Percentiles rank a stretch among this genome's conserved stretches.
These are phyloP conservation scores for Huntiella decipiens DNA, from an alignment of 2,329 filamentous ascomycete genomes.

Conservation along the genomic window DNA sequence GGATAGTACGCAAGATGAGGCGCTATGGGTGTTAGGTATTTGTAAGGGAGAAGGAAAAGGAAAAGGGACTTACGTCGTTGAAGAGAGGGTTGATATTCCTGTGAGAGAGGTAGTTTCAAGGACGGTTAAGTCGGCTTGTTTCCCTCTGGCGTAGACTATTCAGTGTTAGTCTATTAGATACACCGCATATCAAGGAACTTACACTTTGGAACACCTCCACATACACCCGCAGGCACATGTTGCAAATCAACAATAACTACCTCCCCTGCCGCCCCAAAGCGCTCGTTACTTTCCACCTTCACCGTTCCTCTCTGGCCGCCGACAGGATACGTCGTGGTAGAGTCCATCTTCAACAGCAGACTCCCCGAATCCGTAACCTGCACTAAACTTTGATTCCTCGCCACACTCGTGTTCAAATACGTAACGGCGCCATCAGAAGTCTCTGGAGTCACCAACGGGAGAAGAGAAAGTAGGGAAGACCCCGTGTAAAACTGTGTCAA, in stretches of 20 bases:
- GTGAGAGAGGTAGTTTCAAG: constrained; percentile 1
- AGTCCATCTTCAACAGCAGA: no score
- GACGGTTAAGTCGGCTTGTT: background rate
- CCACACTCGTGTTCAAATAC: no score
- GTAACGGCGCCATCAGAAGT: no score
- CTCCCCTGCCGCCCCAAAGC: constrained; percentile 36
- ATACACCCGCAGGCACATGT: constrained; percentile 54
- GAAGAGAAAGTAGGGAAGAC: no score
- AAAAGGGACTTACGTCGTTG: constrained; percentile 3
- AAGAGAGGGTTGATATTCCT: constrained; percentile 3
- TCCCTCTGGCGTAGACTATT: constrained; percentile 2
- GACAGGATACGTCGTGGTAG: no score
- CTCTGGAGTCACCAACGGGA: no score
- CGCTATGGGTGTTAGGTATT: constrained; percentile 2
- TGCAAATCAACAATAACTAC: constrained; percentile 53
- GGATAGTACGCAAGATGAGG: background rate
- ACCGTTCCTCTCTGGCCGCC: constrained; percentile 26
- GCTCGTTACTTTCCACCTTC: constrained; percentile 43
- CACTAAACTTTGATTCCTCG: no score
- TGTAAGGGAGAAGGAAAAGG: background rate
- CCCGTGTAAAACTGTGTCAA: no score
- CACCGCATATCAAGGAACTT: constrained; percentile 14
- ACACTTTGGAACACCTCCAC: constrained; percentile 59
- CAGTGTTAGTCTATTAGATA: background rate
- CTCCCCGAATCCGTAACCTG: no score